Percentiles rank a stretch among this genome's conserved stretches.
These are phyloP conservation scores for Discostella stelligera DNA, from an alignment of 352 stramenopile species.

Conservation along the genomic window DNA sequence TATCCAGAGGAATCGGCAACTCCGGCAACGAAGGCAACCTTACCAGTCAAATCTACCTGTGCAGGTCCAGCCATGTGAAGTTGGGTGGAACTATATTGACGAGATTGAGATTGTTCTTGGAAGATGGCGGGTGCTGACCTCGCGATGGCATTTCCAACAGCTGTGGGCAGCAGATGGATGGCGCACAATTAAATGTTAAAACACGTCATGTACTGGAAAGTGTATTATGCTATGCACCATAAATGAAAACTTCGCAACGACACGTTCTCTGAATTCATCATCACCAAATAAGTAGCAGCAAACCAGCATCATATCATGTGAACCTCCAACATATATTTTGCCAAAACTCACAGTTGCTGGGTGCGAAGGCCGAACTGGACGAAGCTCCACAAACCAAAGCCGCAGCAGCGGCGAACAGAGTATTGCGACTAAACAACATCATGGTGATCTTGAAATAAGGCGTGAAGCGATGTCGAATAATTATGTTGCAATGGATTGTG, in stretches of 20 bases:
- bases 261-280: background rate
- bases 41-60: constrained; percentile 80
- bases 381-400: constrained; percentile 51
- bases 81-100: constrained; percentile 43
- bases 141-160: constrained; percentile 40
- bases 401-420: constrained; percentile 53
- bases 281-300: background rate
- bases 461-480: background rate
- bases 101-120: constrained; percentile 40
- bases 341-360: constrained; percentile 59
- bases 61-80: constrained; percentile 61
- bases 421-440: constrained; percentile 69
- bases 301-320: background rate
- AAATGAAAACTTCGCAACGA: background rate
- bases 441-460: constrained; percentile 9
- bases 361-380: constrained; percentile 57
- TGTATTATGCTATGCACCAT: background rate
- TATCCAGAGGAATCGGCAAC: constrained; percentile 87
- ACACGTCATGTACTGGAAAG: background rate
- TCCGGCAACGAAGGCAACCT: constrained; percentile 86
- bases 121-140: constrained; percentile 27
- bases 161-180: constrained; percentile 22
- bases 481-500: constrained; percentile 1
- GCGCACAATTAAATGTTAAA: background rate
- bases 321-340: background rate